These are phyloP conservation scores for Colletotrichum sp. DNA, from an alignment of 2,329 filamentous ascomycete genomes.

Conservation along the genomic window DNA sequence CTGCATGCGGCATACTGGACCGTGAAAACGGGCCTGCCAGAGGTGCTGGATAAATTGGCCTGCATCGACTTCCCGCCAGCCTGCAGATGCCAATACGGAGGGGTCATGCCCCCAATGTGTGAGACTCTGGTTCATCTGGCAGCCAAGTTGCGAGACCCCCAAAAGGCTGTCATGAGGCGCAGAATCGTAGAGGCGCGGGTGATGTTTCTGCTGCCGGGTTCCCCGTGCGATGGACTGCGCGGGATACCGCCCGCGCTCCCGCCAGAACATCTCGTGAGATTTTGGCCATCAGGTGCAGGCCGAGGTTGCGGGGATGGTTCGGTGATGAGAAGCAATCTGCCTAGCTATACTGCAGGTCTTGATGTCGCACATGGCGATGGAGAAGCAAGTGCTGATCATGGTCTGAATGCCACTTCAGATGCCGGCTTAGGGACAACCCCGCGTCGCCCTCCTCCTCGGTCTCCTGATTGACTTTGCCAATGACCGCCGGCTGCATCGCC, in stretches of 20 bases:
- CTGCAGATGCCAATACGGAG: conserved; percentile 13
- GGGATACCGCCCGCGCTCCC: not conserved
- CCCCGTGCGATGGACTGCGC: not conserved
- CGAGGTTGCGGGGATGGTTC: not conserved
- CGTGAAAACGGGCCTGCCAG: not conserved
- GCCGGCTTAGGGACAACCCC: not conserved
- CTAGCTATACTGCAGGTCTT: not conserved
- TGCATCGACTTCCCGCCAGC: conserved; percentile 9
- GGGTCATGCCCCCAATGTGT: not conserved
- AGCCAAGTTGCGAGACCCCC: not conserved
- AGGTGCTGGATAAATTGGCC: conserved; percentile 8
- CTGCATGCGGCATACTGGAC: conserved; percentile 7
- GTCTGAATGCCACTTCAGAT: not conserved
- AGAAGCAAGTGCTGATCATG: not conserved
- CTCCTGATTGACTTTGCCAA: not conserved
- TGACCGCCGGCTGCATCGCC: not conserved
- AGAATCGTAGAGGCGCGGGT: not conserved
- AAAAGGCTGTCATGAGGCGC: not conserved
- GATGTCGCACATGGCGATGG: not conserved
- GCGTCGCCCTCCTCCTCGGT: not conserved
- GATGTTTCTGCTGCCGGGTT: not conserved
- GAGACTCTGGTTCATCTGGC: not conserved
- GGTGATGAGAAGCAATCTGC: not conserved
- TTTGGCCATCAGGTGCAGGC: not conserved
- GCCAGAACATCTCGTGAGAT: conserved; percentile 2